Base-by-base conservation (phyloP, 257 asterid species). In the Vinca minor region DNA sequence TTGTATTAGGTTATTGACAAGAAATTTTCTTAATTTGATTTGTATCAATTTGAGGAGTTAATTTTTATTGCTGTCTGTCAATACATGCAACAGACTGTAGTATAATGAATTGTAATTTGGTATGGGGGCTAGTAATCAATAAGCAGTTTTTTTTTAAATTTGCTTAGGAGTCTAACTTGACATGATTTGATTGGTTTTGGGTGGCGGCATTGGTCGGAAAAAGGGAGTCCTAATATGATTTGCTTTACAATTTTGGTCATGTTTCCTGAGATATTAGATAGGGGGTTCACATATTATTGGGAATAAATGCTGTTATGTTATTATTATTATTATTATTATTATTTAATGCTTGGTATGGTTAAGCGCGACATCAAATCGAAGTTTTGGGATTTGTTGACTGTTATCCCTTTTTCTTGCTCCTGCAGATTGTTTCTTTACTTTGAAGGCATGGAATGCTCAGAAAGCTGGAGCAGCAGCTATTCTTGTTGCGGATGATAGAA, bases 371-470 rank as follows among this genome's bases (percentile, higher is more conserved):
- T 10, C 34, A 4, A 62, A 53, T 31, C 5, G 18, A 6, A 23
- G 63, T 29, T n/a, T 35, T 14, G 38, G 47, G 46, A 45, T 34
- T n/a, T n/a, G 55, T 38, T 62, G 38, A 15, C 32, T 23, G 32
- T 65, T 28, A 42, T 65, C 44, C 58, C 28, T 70, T 14, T 17
- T 71, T 58, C 74, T 49, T 50, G 69, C 35, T 55, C 64, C 73
- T 36, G 49, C 85, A 91, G 98, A 88, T 4, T 88, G 98, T 81
- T 88, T 70, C 70, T 91, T 91, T 75, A 88, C 96, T 3, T 59
- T 88, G 73, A 91, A 91, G 83, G 95, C 96, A 14, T 91, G 96
- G 98, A 83, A 86, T 80, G 96, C 95, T 76, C 98, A 91, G 73
- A 91, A 81, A 38, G 91, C 85, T 65, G 96, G 98, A 73, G 98